A percentile compares a stretch with the other conserved stretches of the same genome.
phyloP scores from a whole-genome alignment of 495 filamentous ascomycete genomes.

The Sordaria brevicollis region DNA sequence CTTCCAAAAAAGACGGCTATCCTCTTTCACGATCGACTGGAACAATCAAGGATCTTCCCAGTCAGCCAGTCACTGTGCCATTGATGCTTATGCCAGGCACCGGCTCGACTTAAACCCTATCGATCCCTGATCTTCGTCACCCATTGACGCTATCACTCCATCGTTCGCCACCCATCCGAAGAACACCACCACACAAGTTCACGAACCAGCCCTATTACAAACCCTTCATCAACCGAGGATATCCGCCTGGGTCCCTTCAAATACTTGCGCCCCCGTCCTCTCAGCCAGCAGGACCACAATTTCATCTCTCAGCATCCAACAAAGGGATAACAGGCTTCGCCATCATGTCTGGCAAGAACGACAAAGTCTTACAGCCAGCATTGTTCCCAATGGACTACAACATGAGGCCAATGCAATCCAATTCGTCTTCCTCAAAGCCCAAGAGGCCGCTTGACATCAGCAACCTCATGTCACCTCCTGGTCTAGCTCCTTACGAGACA shows the following conservation, averaged over 20 bases:
- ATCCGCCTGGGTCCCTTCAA: neutral
- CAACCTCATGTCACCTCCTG: conserved; percentile 70
- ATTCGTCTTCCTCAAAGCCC: conserved; percentile 5
- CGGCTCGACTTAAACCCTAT: neutral
- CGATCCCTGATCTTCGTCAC: neutral
- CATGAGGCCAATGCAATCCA: neutral
- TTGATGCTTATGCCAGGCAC: neutral
- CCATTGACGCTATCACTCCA: neutral
- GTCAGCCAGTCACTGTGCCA: neutral
- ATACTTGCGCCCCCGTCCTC: neutral
- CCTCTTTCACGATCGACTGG: neutral
- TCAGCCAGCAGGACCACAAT: neutral
- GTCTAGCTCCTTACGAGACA: conserved; percentile 50
- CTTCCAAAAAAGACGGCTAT: neutral
- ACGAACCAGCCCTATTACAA: neutral
- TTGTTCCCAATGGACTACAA: neutral
- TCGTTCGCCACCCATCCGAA: neutral
- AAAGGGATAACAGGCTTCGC: neutral
- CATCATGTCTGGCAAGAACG: neutral
- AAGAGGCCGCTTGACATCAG: conserved; percentile 32
- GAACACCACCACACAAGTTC: neutral
- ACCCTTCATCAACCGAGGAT: neutral
- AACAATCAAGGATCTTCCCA: neutral
- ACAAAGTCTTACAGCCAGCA: neutral
- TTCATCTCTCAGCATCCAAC: neutral